Conservation (phyloP, 208 protist species). For the Vickermania ingenoplastis region DNA sequence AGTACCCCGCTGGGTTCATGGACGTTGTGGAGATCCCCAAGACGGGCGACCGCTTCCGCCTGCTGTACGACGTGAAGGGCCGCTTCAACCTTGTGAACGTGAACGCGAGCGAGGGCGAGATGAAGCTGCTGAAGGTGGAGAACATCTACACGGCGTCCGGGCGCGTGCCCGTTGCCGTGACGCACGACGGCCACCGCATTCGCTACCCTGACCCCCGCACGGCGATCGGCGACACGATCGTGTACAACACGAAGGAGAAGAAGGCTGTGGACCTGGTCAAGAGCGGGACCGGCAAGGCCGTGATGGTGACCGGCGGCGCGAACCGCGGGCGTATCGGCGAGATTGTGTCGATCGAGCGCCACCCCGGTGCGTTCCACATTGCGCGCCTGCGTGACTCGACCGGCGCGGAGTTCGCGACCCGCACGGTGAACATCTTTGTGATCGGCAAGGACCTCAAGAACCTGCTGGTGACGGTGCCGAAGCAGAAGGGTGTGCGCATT, state of each 20-base stretch:
- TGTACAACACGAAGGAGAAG: constrained; percentile 94
- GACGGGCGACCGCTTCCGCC: constrained; percentile 97
- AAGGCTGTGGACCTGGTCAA: constrained; percentile 91
- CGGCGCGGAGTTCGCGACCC: constrained; percentile 96
- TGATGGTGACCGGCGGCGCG: constrained; percentile 95
- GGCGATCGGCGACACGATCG: constrained; percentile 98
- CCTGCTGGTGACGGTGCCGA: constrained; percentile 92
- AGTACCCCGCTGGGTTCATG: constrained; percentile 99
- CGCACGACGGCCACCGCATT: constrained; percentile 99
- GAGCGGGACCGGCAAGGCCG: constrained; percentile 89
- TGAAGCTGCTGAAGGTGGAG: constrained; percentile 96
- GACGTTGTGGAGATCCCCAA: constrained; percentile 97
- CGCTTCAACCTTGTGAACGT: constrained; percentile 97
- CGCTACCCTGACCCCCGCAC: constrained; percentile 99
- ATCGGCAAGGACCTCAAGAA: constrained; percentile 92
- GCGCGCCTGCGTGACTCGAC: constrained; percentile 93
- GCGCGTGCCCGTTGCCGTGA: constrained; percentile 95
- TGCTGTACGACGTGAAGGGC: constrained; percentile 99
- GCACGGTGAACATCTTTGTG: constrained; percentile 98
- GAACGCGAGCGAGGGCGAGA: constrained; percentile 88
- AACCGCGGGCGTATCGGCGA: constrained; percentile 98
- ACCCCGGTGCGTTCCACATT: constrained; percentile 97
- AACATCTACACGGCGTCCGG: constrained; percentile 84
- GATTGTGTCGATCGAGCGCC: constrained; percentile 89
- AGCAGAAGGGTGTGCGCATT: constrained; percentile 92